Evolutionary conservation across 2,329 filamentous ascomycete species (phyloP).

Genomic region (Diplodia seriata): DNA sequence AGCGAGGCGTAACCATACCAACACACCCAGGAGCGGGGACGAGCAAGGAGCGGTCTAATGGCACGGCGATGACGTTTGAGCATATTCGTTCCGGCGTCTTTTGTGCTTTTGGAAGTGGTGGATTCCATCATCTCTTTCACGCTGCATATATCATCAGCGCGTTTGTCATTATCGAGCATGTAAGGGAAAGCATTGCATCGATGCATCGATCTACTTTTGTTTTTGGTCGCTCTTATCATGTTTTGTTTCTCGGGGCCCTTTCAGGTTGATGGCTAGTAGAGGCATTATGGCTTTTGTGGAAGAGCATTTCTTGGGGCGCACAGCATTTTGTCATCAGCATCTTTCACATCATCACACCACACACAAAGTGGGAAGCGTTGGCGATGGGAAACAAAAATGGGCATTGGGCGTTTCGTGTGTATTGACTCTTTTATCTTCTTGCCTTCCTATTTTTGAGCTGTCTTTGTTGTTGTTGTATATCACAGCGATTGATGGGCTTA

Average conservation of each 20-base stretch:
- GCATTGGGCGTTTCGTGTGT: neutral
- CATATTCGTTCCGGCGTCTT: neutral
- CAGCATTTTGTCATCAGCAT: neutral
- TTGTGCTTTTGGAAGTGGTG: neutral
- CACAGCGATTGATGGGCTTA: neutral
- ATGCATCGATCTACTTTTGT: neutral
- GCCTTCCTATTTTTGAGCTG: too few relatives aligned
- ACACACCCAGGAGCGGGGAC: neutral
- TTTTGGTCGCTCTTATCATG: neutral
- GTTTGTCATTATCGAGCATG: neutral
- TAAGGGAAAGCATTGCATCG: neutral
- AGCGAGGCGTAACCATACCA: neutral
- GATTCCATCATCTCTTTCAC: neutral
- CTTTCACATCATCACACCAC: neutral
- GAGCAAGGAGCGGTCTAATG: slow-evolving; percentile 5
- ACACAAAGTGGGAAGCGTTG: neutral
- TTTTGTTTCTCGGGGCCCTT: neutral
- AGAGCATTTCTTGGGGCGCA: neutral
- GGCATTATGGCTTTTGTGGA: neutral
- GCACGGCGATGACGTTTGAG: neutral
- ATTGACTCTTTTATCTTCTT: neutral
- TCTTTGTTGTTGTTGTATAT: neutral
- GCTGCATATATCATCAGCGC: neutral
- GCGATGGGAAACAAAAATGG: neutral
- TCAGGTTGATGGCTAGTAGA: neutral